These are phyloP conservation scores for Fusarium sp. DNA, from an alignment of 2,329 filamentous ascomycete genomes.

Conservation along the genomic window DNA sequence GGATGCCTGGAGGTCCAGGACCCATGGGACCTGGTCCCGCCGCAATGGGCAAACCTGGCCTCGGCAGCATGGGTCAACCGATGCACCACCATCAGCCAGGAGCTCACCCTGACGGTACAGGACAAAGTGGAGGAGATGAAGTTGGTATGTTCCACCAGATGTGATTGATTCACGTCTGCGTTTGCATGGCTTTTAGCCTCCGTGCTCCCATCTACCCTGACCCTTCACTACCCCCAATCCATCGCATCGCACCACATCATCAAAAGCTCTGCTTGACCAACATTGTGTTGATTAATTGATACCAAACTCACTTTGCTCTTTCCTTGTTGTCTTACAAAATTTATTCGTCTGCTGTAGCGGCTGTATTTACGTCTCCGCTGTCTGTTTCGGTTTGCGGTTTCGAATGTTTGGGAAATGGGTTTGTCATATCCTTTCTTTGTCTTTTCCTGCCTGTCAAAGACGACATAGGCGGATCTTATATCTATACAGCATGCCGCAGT, in stretches of 20 bases:
- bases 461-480: slow-evolving; percentile 46
- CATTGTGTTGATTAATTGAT: slow-evolving; percentile 56
- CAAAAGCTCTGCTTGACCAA: slow-evolving; percentile 44
- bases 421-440: slow-evolving; percentile 46
- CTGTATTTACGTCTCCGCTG: slow-evolving; percentile 45
- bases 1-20: slow-evolving; percentile 71
- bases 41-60: slow-evolving; percentile 74
- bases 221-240: slow-evolving; percentile 26
- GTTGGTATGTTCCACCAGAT: slow-evolving; percentile 99
- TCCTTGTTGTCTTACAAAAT: slow-evolving; percentile 39
- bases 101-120: slow-evolving; percentile 62
- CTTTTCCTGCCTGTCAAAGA: slow-evolving; percentile 40
- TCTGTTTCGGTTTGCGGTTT: slow-evolving; percentile 29
- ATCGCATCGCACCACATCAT: slow-evolving; percentile 28
- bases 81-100: slow-evolving; percentile 75
- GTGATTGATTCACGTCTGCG: slow-evolving; percentile 68
- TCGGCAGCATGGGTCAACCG: slow-evolving; percentile 73
- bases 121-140: slow-evolving; percentile 79
- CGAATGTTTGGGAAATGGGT: slow-evolving; percentile 44
- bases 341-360: slow-evolving; percentile 38
- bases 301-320: slow-evolving; percentile 48
- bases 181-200: slow-evolving; percentile 47
- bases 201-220: slow-evolving; percentile 36
- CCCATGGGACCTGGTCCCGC: slow-evolving; percentile 70
- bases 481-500: slow-evolving; percentile 49